Evolutionary conservation across 805 yeast species (phyloP), one percentile per base, ranked within the genome.

Genomic region (Candida ficus): DNA sequence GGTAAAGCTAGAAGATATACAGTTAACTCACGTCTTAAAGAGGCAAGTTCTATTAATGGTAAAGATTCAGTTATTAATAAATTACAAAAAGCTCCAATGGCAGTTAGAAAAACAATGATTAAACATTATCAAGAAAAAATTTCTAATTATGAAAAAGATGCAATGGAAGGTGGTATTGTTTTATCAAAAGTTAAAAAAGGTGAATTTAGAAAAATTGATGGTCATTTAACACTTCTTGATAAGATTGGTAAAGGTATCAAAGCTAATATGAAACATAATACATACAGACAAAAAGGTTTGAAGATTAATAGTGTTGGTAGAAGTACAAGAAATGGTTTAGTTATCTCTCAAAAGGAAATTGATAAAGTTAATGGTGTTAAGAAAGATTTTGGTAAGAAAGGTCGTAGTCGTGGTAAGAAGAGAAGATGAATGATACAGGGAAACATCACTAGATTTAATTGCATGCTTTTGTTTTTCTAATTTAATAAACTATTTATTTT

Each of bases 91-190:
- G 86, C 88, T 77, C 96, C 98, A 17, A 90, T 93, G 89, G 60
- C 75, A 16, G 78, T 88, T 69, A 73, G 97, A 41, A 85, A 84
- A 56, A 96, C 96, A 3, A 83, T 90, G 81, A 67, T 86, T 20
- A 63, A 68, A 27, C 71, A 79, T 33, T 74, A 80, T 34, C 62
- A 72, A 27, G 58, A 64, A 17, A 74, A 78, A 47, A 74, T 77
- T 16, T 57, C 64, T 19, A 74, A 74, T 52, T 76, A 70, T 54
- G 95, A 86, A 58, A 66, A 71, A 38, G 89, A 86, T 37, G 97
- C 99, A 7, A 73, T 68, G 46, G 91, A 91, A 16, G 95, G 95
- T 5, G 98, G 98, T 12, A 85, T 91, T 41, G 73, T 93, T n/a
- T 66, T 91, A 32, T 78, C 95, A 4, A 80, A 75, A 53, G 78